phyloP scores from a whole-genome alignment of 2,329 filamentous ascomycete species.

The Pseudogymnoascus pannorum region DNA sequence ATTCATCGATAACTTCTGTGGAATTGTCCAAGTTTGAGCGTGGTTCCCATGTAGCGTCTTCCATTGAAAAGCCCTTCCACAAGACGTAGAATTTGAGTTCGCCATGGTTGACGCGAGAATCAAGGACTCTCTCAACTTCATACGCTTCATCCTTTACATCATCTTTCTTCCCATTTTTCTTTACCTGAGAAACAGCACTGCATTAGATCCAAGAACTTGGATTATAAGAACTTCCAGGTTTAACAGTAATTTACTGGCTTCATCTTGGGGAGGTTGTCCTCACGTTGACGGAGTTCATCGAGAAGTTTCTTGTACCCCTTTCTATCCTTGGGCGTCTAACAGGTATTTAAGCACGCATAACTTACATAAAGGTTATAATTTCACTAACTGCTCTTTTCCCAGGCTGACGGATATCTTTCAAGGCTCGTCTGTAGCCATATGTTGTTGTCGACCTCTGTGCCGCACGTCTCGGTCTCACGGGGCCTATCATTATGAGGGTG shows the following conservation, averaged over 20 bases:
- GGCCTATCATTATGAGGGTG: background rate
- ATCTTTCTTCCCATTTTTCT: background rate
- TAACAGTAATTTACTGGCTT: background rate
- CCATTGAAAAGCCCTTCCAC: slow-evolving; percentile 14
- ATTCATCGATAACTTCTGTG: slow-evolving; percentile 7
- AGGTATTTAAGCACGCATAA: background rate
- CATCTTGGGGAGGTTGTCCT: background rate
- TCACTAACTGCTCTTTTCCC: background rate
- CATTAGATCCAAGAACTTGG: background rate
- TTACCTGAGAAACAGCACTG: background rate
- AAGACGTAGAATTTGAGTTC: slow-evolving; percentile 14
- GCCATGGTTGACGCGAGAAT: slow-evolving; percentile 10
- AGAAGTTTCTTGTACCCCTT: background rate
- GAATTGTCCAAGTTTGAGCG: slow-evolving; percentile 14
- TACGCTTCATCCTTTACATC: slow-evolving; percentile 8
- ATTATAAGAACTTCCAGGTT: background rate
- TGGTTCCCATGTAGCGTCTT: slow-evolving; percentile 18
- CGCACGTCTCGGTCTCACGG: background rate
- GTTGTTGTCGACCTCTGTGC: background rate
- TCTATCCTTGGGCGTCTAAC: background rate
- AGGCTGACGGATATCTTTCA: background rate
- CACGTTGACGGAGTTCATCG: background rate
- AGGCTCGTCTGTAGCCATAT: background rate
- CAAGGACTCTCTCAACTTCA: slow-evolving; percentile 15
- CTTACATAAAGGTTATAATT: background rate